Percentiles rank a stretch among this genome's conserved stretches.
phyloP scores from a whole-genome alignment of 2,329 filamentous ascomycete genomes.

The Trichoderma koningiopsis region DNA sequence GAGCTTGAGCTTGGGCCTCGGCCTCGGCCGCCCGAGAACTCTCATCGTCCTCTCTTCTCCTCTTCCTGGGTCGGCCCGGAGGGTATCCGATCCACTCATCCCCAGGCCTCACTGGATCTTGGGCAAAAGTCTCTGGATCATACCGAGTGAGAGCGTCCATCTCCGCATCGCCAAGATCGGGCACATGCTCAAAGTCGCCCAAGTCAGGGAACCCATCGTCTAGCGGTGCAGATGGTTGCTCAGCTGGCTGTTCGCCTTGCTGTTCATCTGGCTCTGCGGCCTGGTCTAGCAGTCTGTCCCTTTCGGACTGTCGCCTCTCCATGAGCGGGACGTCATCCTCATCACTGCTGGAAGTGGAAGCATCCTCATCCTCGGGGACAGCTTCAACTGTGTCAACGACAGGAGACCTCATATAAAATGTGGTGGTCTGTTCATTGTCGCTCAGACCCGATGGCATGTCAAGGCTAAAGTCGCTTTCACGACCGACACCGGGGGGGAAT shows the following conservation, averaged over 20 bases:
- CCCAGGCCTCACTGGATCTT: neutral
- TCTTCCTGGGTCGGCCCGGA: constrained; percentile 28
- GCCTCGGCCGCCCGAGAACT: neutral
- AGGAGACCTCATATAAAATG: constrained; percentile 49
- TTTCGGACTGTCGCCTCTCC: neutral
- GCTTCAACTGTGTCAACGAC: neutral
- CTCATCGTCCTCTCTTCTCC: constrained; percentile 32
- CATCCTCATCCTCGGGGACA: neutral
- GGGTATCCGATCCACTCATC: constrained; percentile 16
- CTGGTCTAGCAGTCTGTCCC: neutral
- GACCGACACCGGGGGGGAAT: constrained; percentile 43
- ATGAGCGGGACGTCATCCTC: neutral
- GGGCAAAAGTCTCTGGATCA: constrained; percentile 14
- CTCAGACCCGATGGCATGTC: constrained; percentile 52
- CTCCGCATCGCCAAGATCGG: constrained; percentile 10
- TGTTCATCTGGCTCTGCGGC: neutral
- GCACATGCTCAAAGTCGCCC: constrained; percentile 5
- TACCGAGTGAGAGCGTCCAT: constrained; percentile 18
- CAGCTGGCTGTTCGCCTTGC: neutral
- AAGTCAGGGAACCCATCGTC: neutral
- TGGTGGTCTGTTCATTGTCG: constrained; percentile 52
- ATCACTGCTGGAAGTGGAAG: neutral
- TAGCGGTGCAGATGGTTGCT: neutral
- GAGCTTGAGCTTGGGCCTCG: constrained; percentile 31
- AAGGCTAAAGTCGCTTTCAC: constrained; percentile 55